Percentiles rank a stretch among this genome's conserved stretches.
Evolutionary conservation across 495 filamentous ascomycete genomes (phyloP).

Genomic region (Lophiotrema nucula): DNA sequence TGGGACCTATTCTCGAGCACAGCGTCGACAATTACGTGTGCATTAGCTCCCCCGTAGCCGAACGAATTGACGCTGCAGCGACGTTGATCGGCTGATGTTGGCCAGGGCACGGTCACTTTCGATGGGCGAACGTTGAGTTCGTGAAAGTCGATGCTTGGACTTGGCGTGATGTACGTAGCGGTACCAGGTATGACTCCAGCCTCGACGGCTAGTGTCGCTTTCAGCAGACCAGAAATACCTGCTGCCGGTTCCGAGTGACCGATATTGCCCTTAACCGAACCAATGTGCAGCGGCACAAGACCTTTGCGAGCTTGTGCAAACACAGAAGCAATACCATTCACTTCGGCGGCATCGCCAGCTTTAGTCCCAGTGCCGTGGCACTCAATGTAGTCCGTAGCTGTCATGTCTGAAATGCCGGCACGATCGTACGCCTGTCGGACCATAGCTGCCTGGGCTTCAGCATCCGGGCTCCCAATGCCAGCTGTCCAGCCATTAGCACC

Average conservation of each 20-base stretch:
- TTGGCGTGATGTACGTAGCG: conserved; percentile 28
- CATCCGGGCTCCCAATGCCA: not conserved
- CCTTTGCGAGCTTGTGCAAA: conserved; percentile 34
- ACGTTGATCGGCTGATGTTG: conserved; percentile 13
- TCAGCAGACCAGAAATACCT: conserved; percentile 60
- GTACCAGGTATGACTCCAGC: conserved; percentile 51
- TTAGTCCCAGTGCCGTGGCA: conserved; percentile 12
- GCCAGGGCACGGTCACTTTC: conserved; percentile 26
- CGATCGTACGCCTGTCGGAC: not conserved
- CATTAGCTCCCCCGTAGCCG: conserved; percentile 53
- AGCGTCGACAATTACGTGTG: conserved; percentile 48
- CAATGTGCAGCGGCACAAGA: conserved; percentile 45
- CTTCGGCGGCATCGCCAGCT: not conserved
- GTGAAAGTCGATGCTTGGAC: not conserved
- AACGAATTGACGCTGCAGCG: conserved; percentile 48
- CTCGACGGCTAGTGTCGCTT: conserved; percentile 58
- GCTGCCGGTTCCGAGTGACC: conserved; percentile 59
- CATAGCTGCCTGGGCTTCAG: not conserved
- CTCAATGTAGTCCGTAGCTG: not conserved
- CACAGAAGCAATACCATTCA: conserved; percentile 4
- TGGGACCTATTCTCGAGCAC: no score
- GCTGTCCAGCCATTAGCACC: conserved; percentile 35
- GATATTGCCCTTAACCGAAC: conserved; percentile 60
- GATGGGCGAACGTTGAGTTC: not conserved
- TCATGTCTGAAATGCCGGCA: not conserved